Base-by-base conservation (phyloP, 2,329 filamentous ascomycete genomes). In the Clarireedia monteithiana region DNA sequence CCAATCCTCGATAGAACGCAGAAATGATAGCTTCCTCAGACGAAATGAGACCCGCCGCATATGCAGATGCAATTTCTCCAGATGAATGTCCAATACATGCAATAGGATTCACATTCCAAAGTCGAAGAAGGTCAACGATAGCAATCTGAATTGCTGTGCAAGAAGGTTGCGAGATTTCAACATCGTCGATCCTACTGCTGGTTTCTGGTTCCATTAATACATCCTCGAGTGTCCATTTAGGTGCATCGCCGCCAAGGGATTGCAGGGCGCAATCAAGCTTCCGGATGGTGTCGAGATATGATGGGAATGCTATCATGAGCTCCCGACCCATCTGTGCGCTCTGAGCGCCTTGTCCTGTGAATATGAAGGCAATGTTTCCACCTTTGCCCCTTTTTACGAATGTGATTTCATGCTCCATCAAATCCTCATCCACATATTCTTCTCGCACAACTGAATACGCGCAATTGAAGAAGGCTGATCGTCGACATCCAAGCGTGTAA, bases 21-120 rank as follows among this genome's bases (percentile, higher is more conserved):
- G 76, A 69, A 0, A 71, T 68, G 64, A 70, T 64, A 10, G 73
- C 71, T 45, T 69, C 65, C 4, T 62, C 58, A 2, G 62, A 59
- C 15, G 62, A 63, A 1, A 75, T 47, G 1, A 64, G 60, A 1
- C 69, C 69, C 1, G 71, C 63, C 0, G 74, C 68, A 55, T 74
- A 77, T 0, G 75, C 74, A 1, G 76, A 75, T 1, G 64, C 75
- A 40, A 78, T 77, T 55, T 79, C 76, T 5, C 76, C 76, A 30
- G 67, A 71, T 0, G 74, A 77, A 60, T 78, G 76, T 1, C 76
- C 74, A 3, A 71, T 65, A 0, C 75, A 73, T 2, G 65, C 68
- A 0, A 56, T 42, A 0, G 74, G 71, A 2, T 52, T 60, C 17
- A 78, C 64, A 1, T 69, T 69, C 68, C 70, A 75, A 2, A 71